phyloP scores from a whole-genome alignment of 225 moss, liverwort and hornwort species.

The Pseudisothecium myosuroides region DNA sequence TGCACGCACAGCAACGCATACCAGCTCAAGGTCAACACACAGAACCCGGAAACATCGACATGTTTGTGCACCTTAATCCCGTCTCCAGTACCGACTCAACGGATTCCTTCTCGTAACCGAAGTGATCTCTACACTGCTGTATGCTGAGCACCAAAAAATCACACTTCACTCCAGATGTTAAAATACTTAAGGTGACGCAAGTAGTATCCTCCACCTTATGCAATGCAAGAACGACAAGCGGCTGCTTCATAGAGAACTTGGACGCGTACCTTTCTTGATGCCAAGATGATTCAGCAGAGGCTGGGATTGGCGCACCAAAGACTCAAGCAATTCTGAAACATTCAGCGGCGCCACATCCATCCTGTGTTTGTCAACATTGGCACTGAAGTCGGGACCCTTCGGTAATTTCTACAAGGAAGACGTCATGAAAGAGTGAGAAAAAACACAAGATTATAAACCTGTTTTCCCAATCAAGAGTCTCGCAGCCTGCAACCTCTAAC shows the following conservation, averaged over 20 bases:
- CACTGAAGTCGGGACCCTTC: background rate
- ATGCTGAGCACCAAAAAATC: background rate
- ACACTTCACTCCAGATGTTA: background rate
- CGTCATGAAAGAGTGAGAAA: background rate
- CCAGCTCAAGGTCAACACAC: background rate
- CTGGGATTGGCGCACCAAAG: constrained; percentile 67
- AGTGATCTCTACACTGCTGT: background rate
- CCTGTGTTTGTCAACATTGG: constrained; percentile 1
- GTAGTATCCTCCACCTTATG: background rate
- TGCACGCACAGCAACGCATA: constrained; percentile 5
- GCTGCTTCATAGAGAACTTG: background rate
- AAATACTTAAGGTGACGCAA: background rate
- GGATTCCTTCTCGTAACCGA: background rate
- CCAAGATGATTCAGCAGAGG: constrained; percentile 79
- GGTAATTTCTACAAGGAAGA: constrained; percentile 29
- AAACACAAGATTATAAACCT: background rate
- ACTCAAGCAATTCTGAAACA: constrained; percentile 71
- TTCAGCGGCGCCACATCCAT: constrained; percentile 61
- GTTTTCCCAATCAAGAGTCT: background rate
- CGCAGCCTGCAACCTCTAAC: background rate
- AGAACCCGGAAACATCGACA: background rate
- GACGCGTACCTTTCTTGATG: constrained; percentile 55
- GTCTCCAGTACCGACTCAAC: background rate
- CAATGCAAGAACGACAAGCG: background rate
- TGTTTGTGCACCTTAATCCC: background rate